Conservation (phyloP, 2,329 filamentous ascomycete genomes). For the Hypoxylon sp. region DNA sequence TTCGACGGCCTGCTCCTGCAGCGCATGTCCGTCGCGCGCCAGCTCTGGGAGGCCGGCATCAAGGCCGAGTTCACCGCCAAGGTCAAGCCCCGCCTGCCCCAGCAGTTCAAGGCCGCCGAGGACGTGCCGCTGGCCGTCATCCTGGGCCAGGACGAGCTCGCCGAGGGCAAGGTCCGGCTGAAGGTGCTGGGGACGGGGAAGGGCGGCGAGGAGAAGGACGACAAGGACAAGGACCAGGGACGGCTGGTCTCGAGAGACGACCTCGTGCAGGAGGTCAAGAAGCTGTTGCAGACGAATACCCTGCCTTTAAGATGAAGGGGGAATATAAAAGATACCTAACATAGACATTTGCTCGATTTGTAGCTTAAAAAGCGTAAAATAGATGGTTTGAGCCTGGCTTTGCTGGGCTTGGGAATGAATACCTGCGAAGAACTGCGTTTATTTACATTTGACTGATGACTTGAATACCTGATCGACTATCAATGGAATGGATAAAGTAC, state of each 20-base stretch:
- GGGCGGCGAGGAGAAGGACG: constrained; percentile 71
- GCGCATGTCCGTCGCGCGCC: constrained; percentile 75
- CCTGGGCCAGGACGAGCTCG: constrained; percentile 77
- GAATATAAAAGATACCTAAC: not conserved
- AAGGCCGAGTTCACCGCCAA: constrained; percentile 78
- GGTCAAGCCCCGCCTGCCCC: constrained; percentile 75
- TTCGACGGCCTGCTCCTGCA: constrained; percentile 77
- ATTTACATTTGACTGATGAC: not conserved
- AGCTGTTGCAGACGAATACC: constrained; percentile 29
- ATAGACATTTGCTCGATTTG: not conserved
- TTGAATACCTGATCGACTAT: not conserved
- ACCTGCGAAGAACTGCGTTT: not conserved
- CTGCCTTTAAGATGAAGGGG: constrained; percentile 28
- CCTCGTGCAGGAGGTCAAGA: constrained; percentile 61
- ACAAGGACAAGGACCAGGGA: constrained; percentile 75
- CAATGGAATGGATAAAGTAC: too few species aligned
- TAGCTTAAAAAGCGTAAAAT: constrained; percentile 7
- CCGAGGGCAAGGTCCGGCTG: constrained; percentile 74
- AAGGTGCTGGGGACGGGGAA: constrained; percentile 70
- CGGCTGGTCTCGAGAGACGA: constrained; percentile 70
- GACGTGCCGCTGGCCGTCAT: constrained; percentile 77
- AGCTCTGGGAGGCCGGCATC: constrained; percentile 76
- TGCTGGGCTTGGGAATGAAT: not conserved
- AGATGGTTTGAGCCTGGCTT: not conserved
- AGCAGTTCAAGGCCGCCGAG: constrained; percentile 79